Evolutionary conservation across 176 grass and related monocot genomes (phyloP).

Genomic region (Puccinellia tenuiflora): DNA sequence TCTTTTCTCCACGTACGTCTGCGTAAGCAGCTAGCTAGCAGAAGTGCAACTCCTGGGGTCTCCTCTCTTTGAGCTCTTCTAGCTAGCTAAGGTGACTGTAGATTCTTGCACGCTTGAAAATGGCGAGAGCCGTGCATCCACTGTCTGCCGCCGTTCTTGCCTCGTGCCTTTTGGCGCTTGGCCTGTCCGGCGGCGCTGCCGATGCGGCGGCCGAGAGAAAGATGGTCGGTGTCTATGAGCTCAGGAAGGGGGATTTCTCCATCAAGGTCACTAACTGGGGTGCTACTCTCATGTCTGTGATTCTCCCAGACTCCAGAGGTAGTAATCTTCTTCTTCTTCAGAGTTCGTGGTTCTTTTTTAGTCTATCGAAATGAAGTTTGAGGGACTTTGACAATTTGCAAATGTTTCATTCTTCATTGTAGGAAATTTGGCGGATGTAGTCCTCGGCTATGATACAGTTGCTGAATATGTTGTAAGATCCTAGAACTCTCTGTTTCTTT

Average conservation of each 20-base stretch:
- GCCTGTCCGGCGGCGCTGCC: background rate
- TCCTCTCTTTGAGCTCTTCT: background rate
- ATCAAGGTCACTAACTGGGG: conserved; percentile 77
- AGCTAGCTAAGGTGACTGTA: background rate
- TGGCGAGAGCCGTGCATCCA: conserved; percentile 40
- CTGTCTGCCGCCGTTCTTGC: background rate
- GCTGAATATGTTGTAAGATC: conserved; percentile 66
- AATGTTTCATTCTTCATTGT: background rate
- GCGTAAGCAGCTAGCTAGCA: background rate
- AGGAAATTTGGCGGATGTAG: conserved; percentile 69
- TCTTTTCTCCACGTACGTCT: background rate
- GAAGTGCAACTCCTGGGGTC: background rate
- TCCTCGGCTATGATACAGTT: conserved; percentile 76
- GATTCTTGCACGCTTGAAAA: background rate
- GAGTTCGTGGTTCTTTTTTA: background rate
- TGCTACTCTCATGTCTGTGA: conserved; percentile 63
- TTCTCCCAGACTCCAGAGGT: conserved; percentile 76
- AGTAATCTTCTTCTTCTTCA: background rate
- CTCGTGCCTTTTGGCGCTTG: conserved; percentile 25
- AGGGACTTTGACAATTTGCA: background rate
- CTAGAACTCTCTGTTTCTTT: background rate
- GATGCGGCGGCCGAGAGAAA: conserved; percentile 9
- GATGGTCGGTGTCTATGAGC: conserved; percentile 57
- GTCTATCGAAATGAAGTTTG: background rate
- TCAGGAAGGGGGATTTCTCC: conserved; percentile 73